A percentile compares a stretch with the other conserved stretches of the same genome.
Evolutionary conservation across 2,329 filamentous ascomycete genomes (phyloP).

Genomic region (Gnomoniopsis smithogilvyi): DNA sequence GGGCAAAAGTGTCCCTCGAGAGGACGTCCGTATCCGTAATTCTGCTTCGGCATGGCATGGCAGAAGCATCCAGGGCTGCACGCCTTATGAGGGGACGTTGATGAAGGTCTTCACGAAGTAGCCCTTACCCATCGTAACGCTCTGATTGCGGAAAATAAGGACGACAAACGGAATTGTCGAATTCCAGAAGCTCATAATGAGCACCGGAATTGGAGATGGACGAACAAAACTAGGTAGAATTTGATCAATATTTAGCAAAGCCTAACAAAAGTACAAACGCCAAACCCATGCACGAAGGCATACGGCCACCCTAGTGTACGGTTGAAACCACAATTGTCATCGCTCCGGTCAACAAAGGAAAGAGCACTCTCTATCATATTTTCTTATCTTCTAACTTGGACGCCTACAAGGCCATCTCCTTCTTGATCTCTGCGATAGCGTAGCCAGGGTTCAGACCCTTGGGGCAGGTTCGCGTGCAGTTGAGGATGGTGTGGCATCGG

Average conservation of each 20-base stretch:
- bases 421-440: constrained; percentile 98
- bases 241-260: constrained; percentile 21
- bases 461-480: constrained; percentile 96
- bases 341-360: constrained; percentile 13
- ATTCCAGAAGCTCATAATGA: too few relatives aligned
- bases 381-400: not conserved
- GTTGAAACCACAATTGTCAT: constrained; percentile 1
- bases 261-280: constrained; percentile 30
- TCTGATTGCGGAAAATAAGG: too few relatives aligned
- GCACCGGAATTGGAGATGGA: not conserved
- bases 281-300: constrained; percentile 28
- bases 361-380: not conserved
- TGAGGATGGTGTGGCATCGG: constrained; percentile 98
- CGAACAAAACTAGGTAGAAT: constrained; percentile 9
- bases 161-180: too few relatives aligned
- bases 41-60: too few relatives aligned
- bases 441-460: constrained; percentile 96
- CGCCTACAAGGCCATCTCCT: constrained; percentile 71
- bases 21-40: too few relatives aligned
- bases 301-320: constrained; percentile 18
- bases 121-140: too few relatives aligned
- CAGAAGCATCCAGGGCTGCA: too few relatives aligned
- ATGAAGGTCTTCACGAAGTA: too few relatives aligned
- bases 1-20: too few relatives aligned
- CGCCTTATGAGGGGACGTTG: too few relatives aligned